Conservation (phyloP, 805 yeast species). For the Candida endomychidarum region DNA sequence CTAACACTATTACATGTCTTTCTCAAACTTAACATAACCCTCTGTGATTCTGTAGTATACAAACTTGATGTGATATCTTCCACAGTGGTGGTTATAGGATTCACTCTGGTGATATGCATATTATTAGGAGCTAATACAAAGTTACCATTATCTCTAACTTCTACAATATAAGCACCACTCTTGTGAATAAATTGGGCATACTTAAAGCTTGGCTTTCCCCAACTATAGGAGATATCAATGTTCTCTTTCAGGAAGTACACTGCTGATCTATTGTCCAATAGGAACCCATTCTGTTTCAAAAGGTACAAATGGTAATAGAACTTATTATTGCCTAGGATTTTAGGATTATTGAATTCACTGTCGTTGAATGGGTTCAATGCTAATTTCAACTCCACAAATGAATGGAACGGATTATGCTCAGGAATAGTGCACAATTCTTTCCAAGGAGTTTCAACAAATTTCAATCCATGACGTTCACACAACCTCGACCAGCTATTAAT, state of each 20-base stretch:
- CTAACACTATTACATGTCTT: constrained; percentile 55
- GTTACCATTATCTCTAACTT: constrained; percentile 74
- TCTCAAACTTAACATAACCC: constrained; percentile 69
- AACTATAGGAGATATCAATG: constrained; percentile 76
- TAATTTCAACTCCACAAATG: constrained; percentile 68
- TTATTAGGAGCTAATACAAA: constrained; percentile 86
- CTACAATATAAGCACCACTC: constrained; percentile 89
- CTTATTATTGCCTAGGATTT: constrained; percentile 48
- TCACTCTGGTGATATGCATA: constrained; percentile 71
- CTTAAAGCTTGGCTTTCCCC: constrained; percentile 86
- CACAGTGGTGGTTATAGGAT: constrained; percentile 25
- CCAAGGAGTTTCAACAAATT: constrained; percentile 85
- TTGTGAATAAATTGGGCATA: constrained; percentile 87
- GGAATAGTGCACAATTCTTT: constrained; percentile 79
- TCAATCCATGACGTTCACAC: constrained; percentile 82
- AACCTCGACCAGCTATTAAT: constrained; percentile 65
- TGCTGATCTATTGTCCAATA: constrained; percentile 79
- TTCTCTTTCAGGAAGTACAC: constrained; percentile 51
- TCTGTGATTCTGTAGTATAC: constrained; percentile 61
- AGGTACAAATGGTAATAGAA: constrained; percentile 79
- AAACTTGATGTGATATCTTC: constrained; percentile 27
- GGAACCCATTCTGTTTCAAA: constrained; percentile 67
- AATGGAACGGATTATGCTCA: constrained; percentile 79
- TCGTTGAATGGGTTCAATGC: constrained; percentile 74
- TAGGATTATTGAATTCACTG: constrained; percentile 43